phyloP scores from a whole-genome alignment of 106 monocot genomes.

The Chionographis japonica region DNA sequence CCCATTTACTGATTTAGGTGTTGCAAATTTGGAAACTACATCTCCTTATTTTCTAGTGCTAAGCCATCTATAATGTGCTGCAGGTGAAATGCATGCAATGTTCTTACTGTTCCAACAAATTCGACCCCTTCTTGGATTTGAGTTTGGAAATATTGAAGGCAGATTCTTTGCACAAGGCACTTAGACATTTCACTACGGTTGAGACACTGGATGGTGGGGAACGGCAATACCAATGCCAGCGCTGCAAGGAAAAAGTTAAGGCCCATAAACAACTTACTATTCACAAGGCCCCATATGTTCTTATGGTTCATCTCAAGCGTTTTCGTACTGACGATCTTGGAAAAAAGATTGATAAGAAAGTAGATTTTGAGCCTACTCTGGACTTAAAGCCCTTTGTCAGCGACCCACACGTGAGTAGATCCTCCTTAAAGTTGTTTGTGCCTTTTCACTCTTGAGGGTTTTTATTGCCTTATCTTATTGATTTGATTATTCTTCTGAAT shows the following conservation, averaged over 20 bases:
- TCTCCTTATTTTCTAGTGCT: background rate
- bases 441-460: background rate
- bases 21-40: background rate
- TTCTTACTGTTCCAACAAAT: slow-evolving; percentile 66
- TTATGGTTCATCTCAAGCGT: slow-evolving; percentile 91
- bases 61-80: slow-evolving; percentile 1
- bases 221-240: slow-evolving; percentile 77
- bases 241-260: slow-evolving; percentile 81
- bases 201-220: slow-evolving; percentile 92
- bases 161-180: slow-evolving; percentile 70
- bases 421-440: slow-evolving; percentile 3
- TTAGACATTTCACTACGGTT: slow-evolving; percentile 63
- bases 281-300: slow-evolving; percentile 86
- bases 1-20: background rate
- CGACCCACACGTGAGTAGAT: slow-evolving; percentile 50
- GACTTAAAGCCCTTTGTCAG: slow-evolving; percentile 90
- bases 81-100: slow-evolving; percentile 94
- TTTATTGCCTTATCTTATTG: background rate
- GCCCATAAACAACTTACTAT: slow-evolving; percentile 78
- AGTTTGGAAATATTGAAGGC: slow-evolving; percentile 84
- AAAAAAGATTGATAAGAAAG: slow-evolving; percentile 82
- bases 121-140: slow-evolving; percentile 93
- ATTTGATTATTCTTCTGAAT: background rate
- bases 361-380: slow-evolving; percentile 60
- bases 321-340: slow-evolving; percentile 62